A percentile compares a stretch with the other conserved stretches of the same genome.
Conservation (phyloP, 202 grass and related monocot genomes). For the Zoysia matrella region DNA sequence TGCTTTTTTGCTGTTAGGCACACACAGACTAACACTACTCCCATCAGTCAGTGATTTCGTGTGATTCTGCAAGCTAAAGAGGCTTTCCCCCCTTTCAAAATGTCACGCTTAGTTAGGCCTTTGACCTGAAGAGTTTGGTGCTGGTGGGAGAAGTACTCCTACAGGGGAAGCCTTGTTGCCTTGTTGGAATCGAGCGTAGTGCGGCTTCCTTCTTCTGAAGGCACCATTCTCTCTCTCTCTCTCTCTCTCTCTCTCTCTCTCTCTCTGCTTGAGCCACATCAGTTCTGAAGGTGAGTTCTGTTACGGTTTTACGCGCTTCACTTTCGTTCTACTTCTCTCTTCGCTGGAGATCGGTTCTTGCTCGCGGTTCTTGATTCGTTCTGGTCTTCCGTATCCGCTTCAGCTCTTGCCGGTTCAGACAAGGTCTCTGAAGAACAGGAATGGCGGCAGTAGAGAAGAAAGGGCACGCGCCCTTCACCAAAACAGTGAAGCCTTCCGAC, state of each 20-base stretch:
- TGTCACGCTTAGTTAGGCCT: slow-evolving; percentile 24
- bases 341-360: slow-evolving; percentile 18
- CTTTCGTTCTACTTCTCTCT: slow-evolving; percentile 12
- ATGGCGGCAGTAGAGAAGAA: slow-evolving; percentile 57
- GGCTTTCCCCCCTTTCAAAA: slow-evolving; percentile 41
- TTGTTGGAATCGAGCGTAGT: slow-evolving; percentile 30
- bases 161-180: slow-evolving; percentile 53
- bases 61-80: slow-evolving; percentile 32
- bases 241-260: slow-evolving; percentile 2
- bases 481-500: slow-evolving; percentile 47
- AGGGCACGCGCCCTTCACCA: slow-evolving; percentile 47
- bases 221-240: slow-evolving; percentile 36
- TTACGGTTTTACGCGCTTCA: not conserved
- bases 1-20: slow-evolving; percentile 39
- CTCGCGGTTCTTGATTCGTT: slow-evolving; percentile 18
- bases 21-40: not conserved
- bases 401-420: slow-evolving; percentile 41
- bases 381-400: slow-evolving; percentile 22
- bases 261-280: slow-evolving; percentile 11
- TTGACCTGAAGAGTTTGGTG: slow-evolving; percentile 48
- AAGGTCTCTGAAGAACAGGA: slow-evolving; percentile 38
- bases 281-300: slow-evolving; percentile 39
- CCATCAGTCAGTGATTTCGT: not conserved
- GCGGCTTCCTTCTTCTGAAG: slow-evolving; percentile 42
- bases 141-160: slow-evolving; percentile 43